Conservation (phyloP, 2,329 filamentous ascomycete species). For the Calonectria pteridis region DNA sequence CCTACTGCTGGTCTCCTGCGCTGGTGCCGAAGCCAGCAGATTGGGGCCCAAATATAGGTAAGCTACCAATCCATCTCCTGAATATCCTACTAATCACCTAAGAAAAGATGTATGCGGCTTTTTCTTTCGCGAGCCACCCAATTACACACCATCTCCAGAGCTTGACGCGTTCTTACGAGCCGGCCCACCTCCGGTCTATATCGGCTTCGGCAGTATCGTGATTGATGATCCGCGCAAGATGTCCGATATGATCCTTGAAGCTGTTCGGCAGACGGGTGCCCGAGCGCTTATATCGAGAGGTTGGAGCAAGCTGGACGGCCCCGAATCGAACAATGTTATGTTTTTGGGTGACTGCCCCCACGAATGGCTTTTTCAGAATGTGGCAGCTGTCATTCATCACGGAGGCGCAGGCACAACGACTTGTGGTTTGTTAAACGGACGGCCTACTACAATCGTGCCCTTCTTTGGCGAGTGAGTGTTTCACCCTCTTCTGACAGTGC, state of each 20-base stretch:
- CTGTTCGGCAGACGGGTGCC: constrained; percentile 70
- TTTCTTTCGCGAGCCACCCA: constrained; percentile 72
- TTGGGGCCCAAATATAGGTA: constrained; percentile 11
- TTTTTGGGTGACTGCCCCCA: constrained; percentile 79
- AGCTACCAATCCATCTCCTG: background rate
- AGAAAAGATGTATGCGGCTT: constrained; percentile 79
- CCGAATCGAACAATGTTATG: constrained; percentile 65
- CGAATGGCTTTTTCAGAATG: constrained; percentile 76
- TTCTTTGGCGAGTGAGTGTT: constrained; percentile 73
- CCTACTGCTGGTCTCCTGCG: constrained; percentile 89
- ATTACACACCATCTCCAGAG: constrained; percentile 67
- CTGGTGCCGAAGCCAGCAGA: constrained; percentile 80
- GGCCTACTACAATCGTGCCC: constrained; percentile 78
- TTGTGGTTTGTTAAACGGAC: constrained; percentile 75
- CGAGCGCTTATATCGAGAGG: constrained; percentile 78
- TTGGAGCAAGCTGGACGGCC: constrained; percentile 76
- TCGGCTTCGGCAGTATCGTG: constrained; percentile 80
- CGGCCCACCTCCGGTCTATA: constrained; percentile 78
- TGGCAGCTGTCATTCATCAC: constrained; percentile 75
- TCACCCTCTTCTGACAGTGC: too few relatives aligned
- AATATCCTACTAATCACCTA: too few relatives aligned
- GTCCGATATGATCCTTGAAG: constrained; percentile 75
- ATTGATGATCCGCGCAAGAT: constrained; percentile 76
- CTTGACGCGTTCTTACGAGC: constrained; percentile 67
- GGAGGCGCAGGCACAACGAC: constrained; percentile 78